Percentiles rank a stretch among this genome's conserved stretches.
phyloP scores from a whole-genome alignment of 495 filamentous ascomycete genomes.

The Xylaria venustula region DNA sequence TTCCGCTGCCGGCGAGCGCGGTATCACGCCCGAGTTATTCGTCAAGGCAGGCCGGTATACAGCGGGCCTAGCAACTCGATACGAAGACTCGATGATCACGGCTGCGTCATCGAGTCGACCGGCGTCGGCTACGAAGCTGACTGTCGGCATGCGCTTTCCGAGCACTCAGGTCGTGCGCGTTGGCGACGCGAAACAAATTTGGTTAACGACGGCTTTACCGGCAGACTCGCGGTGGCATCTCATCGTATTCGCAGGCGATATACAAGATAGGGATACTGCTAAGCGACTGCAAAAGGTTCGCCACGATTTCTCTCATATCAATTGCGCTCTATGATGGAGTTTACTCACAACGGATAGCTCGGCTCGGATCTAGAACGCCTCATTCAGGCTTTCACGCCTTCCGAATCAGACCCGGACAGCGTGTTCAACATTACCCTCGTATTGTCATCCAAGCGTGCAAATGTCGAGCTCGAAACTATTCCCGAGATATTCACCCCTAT shows the following conservation, averaged over 20 bases:
- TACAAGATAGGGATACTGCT: constrained; percentile 31
- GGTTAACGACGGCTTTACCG: constrained; percentile 50
- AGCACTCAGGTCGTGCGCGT: constrained; percentile 56
- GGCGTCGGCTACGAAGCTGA: constrained; percentile 38
- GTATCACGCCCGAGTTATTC: constrained; percentile 57
- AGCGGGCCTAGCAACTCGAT: constrained; percentile 60
- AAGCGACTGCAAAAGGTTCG: constrained; percentile 45
- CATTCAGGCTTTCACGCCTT: constrained; percentile 44
- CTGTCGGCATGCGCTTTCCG: constrained; percentile 59
- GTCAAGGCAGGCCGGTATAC: constrained; percentile 61
- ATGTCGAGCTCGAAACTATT: constrained; percentile 59
- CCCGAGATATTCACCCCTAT: constrained; percentile 59
- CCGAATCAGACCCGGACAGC: constrained; percentile 48
- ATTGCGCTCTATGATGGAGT: not conserved
- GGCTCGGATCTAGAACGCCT: constrained; percentile 32
- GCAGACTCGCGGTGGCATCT: constrained; percentile 61
- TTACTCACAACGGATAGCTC: constrained; percentile 20
- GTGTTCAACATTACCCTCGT: constrained; percentile 62
- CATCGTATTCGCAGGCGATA: constrained; percentile 57
- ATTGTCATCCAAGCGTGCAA: constrained; percentile 49
- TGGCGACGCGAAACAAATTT: constrained; percentile 55
- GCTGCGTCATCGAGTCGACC: constrained; percentile 17
- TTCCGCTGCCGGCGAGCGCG: constrained; percentile 38
- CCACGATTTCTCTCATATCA: not conserved
- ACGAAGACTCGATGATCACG: constrained; percentile 52